Base-by-base conservation (phyloP, 2,329 filamentous ascomycete genomes). In the Zymoseptoria crescenta region DNA sequence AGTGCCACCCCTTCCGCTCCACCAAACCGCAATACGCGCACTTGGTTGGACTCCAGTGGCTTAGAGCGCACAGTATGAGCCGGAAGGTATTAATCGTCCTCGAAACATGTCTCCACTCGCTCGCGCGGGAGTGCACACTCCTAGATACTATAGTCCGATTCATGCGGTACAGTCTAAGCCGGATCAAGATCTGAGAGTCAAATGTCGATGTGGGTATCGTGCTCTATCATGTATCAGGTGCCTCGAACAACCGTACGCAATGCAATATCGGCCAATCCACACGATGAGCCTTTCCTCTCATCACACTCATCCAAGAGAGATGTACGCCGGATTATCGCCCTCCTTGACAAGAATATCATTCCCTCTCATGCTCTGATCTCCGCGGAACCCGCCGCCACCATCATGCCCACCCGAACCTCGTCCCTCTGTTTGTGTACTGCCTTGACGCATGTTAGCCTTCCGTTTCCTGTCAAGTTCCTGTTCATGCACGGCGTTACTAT, bases 401-500 rank as follows among this genome's bases (percentile, higher is more conserved):
- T 55, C 60, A 24, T 35, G 54, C 30, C 59, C 55, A 35, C 56
- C 35, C 9, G 55, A 56, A 30, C 35, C 56, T 19, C 54, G 54
- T 35, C 56, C 54, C 9, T 70, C 67, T 8, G 66, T 69, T 62
- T 70, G 66, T 52, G 66, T 66, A 3, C 65, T 62, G 19, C 62
- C 63, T 52, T 58, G 59, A 53, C 60, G 63, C 64, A 65, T 66
- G n/a, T 69, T 69, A 5, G 70, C 63, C 52, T 65, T 65, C 56
- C 72, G 70, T 67, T 75, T 77, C 60, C 69, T 72, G 59, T 75
- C 73, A 54, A 74, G 67, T 58, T 74, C 72, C 52, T 72, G 65
- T 48, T 74, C 72, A 50, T 76, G 74, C 51, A 69, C 67, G 30
- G 73, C 69, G 54, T 74, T 75, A 48, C 70, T 74, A 50, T 72